Evolutionary conservation across 805 yeast genomes (phyloP).

Genomic region (Saccharomycopsis oosterbeekiorum): DNA sequence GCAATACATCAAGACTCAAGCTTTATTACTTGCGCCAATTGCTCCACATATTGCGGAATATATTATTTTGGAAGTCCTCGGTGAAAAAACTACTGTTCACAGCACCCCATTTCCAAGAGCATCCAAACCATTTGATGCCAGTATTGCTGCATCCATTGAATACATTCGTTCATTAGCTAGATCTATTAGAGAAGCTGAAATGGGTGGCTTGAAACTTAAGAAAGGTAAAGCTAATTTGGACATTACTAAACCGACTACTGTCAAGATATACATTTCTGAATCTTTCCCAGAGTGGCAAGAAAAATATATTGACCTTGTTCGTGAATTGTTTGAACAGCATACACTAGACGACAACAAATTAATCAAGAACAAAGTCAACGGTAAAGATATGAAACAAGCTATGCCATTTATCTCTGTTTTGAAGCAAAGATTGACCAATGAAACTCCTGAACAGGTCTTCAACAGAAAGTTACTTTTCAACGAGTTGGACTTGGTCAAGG

Average conservation of each 20-base stretch:
- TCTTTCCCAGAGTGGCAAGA: constrained; percentile 93
- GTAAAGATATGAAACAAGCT: constrained; percentile 91
- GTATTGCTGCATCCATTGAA: constrained; percentile 56
- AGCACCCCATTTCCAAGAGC: constrained; percentile 72
- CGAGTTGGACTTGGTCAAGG: constrained; percentile 59
- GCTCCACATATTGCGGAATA: constrained; percentile 96
- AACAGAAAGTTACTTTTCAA: constrained; percentile 79
- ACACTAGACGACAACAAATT: constrained; percentile 54
- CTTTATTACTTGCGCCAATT: constrained; percentile 75
- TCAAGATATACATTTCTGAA: constrained; percentile 64
- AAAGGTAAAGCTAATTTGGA: constrained; percentile 86
- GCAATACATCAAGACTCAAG: constrained; percentile 80
- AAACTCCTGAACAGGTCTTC: constrained; percentile 70
- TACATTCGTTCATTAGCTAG: constrained; percentile 75
- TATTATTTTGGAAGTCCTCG: constrained; percentile 74
- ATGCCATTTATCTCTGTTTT: constrained; percentile 91
- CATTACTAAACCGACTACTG: constrained; percentile 56
- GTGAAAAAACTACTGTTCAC: constrained; percentile 54
- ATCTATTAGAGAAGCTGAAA: constrained; percentile 88
- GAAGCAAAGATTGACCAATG: constrained; percentile 67
- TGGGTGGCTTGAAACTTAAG: constrained; percentile 64
- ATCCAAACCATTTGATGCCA: constrained; percentile 51
- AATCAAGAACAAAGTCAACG: constrained; percentile 53
- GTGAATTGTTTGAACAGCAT: constrained; percentile 59
- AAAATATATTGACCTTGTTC: constrained; percentile 68